phyloP scores from a whole-genome alignment of 2,329 filamentous ascomycete genomes.

The Colletotrichum destructivum region DNA sequence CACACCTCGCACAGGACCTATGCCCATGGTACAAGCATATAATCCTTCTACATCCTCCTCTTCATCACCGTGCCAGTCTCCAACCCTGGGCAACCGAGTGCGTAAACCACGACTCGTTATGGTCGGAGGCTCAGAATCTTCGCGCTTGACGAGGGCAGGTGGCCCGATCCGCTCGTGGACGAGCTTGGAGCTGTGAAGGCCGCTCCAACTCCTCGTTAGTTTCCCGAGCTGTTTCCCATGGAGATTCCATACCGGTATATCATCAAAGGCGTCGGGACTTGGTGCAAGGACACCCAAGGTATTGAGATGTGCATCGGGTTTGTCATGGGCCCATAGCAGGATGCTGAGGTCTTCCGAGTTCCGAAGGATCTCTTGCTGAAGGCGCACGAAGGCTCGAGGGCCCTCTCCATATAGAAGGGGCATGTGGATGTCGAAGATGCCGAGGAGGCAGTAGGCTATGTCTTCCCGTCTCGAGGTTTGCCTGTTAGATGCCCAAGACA shows the following conservation, averaged over 20 bases:
- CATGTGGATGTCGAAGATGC: slow-evolving; percentile 53
- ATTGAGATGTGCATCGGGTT: background rate
- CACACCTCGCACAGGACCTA: too few species aligned
- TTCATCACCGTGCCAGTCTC: too few species aligned
- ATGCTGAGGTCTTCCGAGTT: slow-evolving; percentile 27
- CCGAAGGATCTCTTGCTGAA: slow-evolving; percentile 39
- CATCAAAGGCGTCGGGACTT: background rate
- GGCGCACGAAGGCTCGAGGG: slow-evolving; percentile 23
- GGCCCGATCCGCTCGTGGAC: too few species aligned
- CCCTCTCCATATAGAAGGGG: slow-evolving; percentile 53
- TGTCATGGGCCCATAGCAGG: slow-evolving; percentile 13
- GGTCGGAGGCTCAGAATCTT: background rate
- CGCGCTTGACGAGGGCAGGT: background rate
- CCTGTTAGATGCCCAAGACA: slow-evolving; percentile 50
- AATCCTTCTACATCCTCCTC: background rate
- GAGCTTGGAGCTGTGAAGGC: too few species aligned
- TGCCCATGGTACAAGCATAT: background rate
- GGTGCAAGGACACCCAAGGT: background rate
- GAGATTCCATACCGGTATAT: background rate
- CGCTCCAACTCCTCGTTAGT: too few species aligned
- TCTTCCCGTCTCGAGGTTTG: slow-evolving; percentile 50
- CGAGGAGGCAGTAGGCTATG: slow-evolving; percentile 51
- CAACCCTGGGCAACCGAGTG: background rate
- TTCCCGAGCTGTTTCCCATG: background rate
- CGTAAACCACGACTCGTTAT: slow-evolving; percentile 13